Base-by-base conservation (phyloP, 2,329 filamentous ascomycete species). In the Diplodia corticola region DNA sequence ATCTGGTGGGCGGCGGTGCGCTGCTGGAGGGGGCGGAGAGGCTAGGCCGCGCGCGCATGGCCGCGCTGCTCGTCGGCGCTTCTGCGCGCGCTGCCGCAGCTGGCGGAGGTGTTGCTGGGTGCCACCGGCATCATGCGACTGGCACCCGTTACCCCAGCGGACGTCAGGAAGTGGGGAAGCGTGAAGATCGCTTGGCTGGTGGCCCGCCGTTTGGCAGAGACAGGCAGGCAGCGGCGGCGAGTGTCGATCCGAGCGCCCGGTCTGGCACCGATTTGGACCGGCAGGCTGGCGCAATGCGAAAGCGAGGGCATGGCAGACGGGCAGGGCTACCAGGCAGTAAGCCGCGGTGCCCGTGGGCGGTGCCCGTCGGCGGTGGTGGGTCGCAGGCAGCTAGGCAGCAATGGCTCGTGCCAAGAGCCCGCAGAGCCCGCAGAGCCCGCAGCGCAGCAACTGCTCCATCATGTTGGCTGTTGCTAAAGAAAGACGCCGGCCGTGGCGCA, bases 401-500 rank as follows among this genome's bases (percentile, higher is more conserved):
- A 61, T 60, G 53, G 53, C 53, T 59, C 57, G 44, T 33, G 55
- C 37, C 55, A 60, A 60, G 55, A 57, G 55, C 55, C 22, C 55
- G 40, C 44, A 49, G 57, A n/a, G n/a, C n/a, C n/a, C n/a, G n/a
- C n/a, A n/a, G n/a, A n/a, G n/a, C n/a, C n/a, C n/a, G n/a, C n/a
- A n/a, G n/a, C n/a, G n/a, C n/a, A n/a, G n/a, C n/a, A n/a, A n/a
- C n/a, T n/a, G 55, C 24, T 9, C 33, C 33, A 59, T 59, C 37
- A 30, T 46, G 57, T 61, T 61, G 55, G 55, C 44, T 61, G 57
- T 61, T 65, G 37, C 63, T 65, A 65, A 65, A 57, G 28, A 55
- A 57, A 65, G 63, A 55, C 57, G 57, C 40, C 63, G 26, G 63
- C 63, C 50, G 63, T 65, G 63, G 63, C 63, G 63, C 51, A 65